Conservation (phyloP, 352 stramenopile genomes). For the Globisporangium alternatum region DNA sequence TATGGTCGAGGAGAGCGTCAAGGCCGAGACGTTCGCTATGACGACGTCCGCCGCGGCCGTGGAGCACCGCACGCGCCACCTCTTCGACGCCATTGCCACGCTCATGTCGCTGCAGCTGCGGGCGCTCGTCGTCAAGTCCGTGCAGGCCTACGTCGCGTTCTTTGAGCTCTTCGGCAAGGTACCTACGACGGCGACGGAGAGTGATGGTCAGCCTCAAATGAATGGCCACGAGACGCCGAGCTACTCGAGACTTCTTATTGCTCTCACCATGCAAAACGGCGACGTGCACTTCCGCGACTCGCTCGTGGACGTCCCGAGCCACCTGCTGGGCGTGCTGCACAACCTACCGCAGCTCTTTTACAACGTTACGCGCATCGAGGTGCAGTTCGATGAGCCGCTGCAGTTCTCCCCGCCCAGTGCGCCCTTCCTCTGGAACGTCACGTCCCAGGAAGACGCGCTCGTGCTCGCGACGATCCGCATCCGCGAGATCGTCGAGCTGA, state of each 20-base stretch:
- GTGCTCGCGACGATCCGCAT: constrained; percentile 53
- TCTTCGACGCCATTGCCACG: constrained; percentile 59
- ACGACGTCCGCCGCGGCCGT: constrained; percentile 22
- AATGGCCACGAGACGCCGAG: no score
- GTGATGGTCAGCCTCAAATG: neutral
- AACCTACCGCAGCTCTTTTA: constrained; percentile 65
- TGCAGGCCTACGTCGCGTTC: constrained; percentile 59
- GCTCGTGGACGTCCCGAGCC: constrained; percentile 52
- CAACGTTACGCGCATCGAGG: constrained; percentile 64
- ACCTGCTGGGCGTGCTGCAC: constrained; percentile 62
- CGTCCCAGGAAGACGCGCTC: constrained; percentile 59
- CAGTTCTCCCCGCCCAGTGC: constrained; percentile 14
- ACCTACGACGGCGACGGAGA: constrained; percentile 6
- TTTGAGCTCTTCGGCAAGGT: constrained; percentile 55
- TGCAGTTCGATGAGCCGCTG: constrained; percentile 47
- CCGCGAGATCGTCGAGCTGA: constrained; percentile 60
- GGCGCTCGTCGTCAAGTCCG: constrained; percentile 60
- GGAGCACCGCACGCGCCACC: constrained; percentile 31
- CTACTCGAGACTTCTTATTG: constrained; percentile 8
- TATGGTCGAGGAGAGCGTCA: constrained; percentile 44
- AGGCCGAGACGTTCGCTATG: constrained; percentile 25
- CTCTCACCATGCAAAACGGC: constrained; percentile 10
- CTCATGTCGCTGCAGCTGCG: constrained; percentile 79
- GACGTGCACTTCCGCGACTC: constrained; percentile 40
- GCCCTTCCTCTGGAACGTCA: constrained; percentile 69